A percentile compares a stretch with the other conserved stretches of the same genome.
Evolutionary conservation across 2,329 filamentous ascomycete genomes (phyloP).

Genomic region (Bipolaris zeicola): DNA sequence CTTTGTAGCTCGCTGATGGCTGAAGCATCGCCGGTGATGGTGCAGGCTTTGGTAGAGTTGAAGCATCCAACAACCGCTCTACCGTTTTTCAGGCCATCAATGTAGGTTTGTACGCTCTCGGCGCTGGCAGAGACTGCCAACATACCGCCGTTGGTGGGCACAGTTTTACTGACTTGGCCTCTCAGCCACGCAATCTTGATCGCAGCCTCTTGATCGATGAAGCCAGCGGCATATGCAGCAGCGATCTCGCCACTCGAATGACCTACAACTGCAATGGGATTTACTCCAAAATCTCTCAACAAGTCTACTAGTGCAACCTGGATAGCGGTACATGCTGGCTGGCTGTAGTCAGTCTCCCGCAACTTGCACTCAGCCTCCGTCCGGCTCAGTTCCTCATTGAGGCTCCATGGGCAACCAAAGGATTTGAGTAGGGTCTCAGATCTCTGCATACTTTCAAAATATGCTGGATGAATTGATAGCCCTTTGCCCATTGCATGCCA

Average conservation of each 20-base stretch:
- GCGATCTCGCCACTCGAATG: conserved; percentile 33
- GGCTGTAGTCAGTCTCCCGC: conserved; percentile 16
- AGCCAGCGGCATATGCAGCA: conserved; percentile 23
- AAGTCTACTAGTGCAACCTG: conserved; percentile 29
- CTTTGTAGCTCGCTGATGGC: conserved; percentile 43
- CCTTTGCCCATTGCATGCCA: conserved; percentile 40
- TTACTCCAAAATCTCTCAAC: conserved; percentile 14
- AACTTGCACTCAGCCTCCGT: conserved; percentile 3
- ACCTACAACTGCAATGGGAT: conserved; percentile 19
- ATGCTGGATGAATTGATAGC: background rate
- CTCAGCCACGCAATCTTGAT: conserved; percentile 10
- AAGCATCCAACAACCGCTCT: conserved; percentile 23
- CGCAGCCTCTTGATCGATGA: conserved; percentile 8
- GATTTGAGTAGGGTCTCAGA: conserved; percentile 12
- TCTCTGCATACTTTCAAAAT: conserved; percentile 7
- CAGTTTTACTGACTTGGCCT: conserved; percentile 9
- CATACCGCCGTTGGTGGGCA: conserved; percentile 8
- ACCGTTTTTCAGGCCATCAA: conserved; percentile 1
- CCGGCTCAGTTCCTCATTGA: conserved; percentile 9
- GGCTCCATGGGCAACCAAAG: conserved; percentile 9
- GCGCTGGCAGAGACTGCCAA: conserved; percentile 6
- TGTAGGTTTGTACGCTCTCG: background rate
- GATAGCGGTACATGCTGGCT: conserved; percentile 26
- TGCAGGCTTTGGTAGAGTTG: conserved; percentile 52
- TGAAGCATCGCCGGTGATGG: conserved; percentile 52